Base-by-base conservation (phyloP, 2,329 filamentous ascomycete species). In the Xylaria sp. region DNA sequence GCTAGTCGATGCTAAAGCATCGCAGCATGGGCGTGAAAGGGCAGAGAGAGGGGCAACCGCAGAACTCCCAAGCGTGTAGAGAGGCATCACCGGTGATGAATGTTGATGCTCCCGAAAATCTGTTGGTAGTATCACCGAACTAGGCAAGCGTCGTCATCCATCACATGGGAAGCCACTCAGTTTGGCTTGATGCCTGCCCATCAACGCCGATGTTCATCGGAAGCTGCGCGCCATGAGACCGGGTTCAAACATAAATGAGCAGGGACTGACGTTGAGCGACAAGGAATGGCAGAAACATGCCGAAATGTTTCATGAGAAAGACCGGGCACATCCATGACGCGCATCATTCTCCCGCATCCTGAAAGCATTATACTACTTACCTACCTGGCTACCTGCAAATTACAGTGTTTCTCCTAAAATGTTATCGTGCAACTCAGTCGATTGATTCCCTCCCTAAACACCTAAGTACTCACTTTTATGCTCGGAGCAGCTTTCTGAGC, bases 171-270 rank as follows among this genome's bases (percentile, higher is more conserved):
- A 23, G 14, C 28, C 28, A 38, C 50, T 43, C 37, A 45, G 25
- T 21, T 50, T 46, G 60, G 38, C n/a, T 33, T 21, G 33, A 38
- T 33, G 31, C 17, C 46, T 53, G 40, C 53, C 57, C 28, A n/a
- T 46, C 31, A 21, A 38, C 21, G 28, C 17, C 54, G 38, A 28
- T 21, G n/a, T 23, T 46, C 38, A 49, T 28, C 56, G 63, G 63
- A 60, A 57, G 47, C 19, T 45, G 45, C 40, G 38, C 51, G 50
- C 52, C 60, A 57, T 19, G 43, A 57, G 2, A 50, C 52, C 56
- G 56, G 56, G 21, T 40, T 11, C 47, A 5, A 47, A 28, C 55
- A 21, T n/a, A 53, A 17, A 23, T 51, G 40, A 55, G 52, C 56
- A 37, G 37, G 55, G 47, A 47, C 46, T 25, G 33, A 43, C 37